phyloP scores from a whole-genome alignment of 2,329 filamentous ascomycete species.

The Chaetomium strumarium region DNA sequence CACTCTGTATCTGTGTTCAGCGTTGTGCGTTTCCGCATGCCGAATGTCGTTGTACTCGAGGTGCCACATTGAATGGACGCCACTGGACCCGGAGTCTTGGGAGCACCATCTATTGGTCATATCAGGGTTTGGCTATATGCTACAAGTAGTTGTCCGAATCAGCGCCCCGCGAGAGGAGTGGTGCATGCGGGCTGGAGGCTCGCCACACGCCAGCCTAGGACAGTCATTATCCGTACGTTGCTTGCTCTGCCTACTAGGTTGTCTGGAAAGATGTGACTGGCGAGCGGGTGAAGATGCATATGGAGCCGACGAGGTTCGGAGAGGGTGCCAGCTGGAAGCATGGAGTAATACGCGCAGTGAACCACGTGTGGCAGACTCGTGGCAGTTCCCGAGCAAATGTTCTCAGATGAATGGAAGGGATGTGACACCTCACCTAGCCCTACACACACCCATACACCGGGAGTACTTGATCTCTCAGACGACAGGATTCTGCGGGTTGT shows the following conservation, averaged over 20 bases:
- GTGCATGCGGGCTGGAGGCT: no score
- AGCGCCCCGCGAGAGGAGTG: no score
- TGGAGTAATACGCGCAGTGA: not conserved
- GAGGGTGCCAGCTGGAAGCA: no score
- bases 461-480: not conserved
- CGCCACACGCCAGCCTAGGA: no score
- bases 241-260: no score
- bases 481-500: not conserved
- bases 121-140: not conserved
- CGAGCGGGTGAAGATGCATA: no score
- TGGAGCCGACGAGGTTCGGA: no score
- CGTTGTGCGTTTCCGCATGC: not conserved
- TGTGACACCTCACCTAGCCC: slow-evolving; percentile 7
- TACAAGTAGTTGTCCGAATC: no score
- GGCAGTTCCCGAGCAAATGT: slow-evolving; percentile 10
- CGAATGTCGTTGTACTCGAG: not conserved
- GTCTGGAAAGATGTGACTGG: no score
- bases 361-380: slow-evolving; percentile 2
- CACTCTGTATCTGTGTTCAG: not conserved
- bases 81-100: not conserved
- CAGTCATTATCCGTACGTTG: no score
- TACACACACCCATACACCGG: not conserved
- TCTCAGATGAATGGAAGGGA: not conserved
- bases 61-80: not conserved
- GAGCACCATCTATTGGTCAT: not conserved